A percentile compares a stretch with the other conserved stretches of the same genome.
Evolutionary conservation across 257 asterid species (phyloP).

Genomic region (Solanum verrucosum): DNA sequence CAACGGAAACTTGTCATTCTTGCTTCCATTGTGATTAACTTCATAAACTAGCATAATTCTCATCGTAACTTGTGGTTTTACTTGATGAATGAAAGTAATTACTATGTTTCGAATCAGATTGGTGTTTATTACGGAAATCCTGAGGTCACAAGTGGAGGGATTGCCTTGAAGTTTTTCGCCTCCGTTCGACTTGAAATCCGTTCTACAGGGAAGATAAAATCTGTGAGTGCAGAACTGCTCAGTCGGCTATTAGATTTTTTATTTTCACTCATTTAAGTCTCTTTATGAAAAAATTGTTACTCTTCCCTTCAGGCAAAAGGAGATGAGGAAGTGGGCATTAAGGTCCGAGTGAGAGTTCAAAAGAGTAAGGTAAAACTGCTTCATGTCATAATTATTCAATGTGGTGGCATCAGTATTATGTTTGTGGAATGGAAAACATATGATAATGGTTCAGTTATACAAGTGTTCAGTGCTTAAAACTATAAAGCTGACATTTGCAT

Average conservation of each 20-base stretch:
- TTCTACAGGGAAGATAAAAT: slow-evolving; percentile 89
- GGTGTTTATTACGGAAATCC: slow-evolving; percentile 98
- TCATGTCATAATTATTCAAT: neutral
- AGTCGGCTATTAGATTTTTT: neutral
- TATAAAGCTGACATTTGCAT: neutral
- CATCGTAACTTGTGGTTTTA: slow-evolving; percentile 1
- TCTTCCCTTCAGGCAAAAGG: slow-evolving; percentile 56
- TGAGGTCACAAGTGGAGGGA: slow-evolving; percentile 98
- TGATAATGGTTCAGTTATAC: neutral
- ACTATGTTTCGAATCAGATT: slow-evolving; percentile 42
- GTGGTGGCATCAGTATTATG: neutral
- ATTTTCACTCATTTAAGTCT: neutral
- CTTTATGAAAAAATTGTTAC: neutral
- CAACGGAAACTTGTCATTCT: neutral
- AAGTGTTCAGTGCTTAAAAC: neutral
- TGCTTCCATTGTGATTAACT: neutral
- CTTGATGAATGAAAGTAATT: neutral
- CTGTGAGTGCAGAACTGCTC: slow-evolving; percentile 45
- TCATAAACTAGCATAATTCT: neutral
- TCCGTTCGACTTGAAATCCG: slow-evolving; percentile 99
- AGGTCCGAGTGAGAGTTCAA: slow-evolving; percentile 97
- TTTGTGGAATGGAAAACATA: neutral
- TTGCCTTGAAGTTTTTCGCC: slow-evolving; percentile 95
- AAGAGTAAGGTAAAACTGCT: slow-evolving; percentile 71
- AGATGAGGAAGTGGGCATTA: slow-evolving; percentile 90